Evolutionary conservation across 805 yeast genomes (phyloP).

Genomic region (Metahyphopichia silvanorum): DNA sequence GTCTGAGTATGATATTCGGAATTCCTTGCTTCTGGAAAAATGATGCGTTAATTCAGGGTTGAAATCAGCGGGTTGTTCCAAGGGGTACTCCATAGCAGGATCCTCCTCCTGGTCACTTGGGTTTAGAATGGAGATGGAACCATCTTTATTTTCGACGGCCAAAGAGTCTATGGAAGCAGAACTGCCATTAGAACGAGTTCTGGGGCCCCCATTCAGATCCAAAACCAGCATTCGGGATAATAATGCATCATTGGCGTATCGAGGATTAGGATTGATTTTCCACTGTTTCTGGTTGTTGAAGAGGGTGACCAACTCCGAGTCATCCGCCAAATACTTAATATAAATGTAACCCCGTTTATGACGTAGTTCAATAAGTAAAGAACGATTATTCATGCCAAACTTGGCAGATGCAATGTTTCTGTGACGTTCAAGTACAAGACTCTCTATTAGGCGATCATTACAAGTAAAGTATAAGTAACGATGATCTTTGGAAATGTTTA

Average conservation of each 20-base stretch:
- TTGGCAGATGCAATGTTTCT: slow-evolving; percentile 8
- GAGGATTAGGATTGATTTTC: slow-evolving; percentile 3
- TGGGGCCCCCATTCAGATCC: too few relatives aligned
- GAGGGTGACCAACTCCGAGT: slow-evolving; percentile 7
- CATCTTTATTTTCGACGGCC: not conserved
- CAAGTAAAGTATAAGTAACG: slow-evolving; percentile 5
- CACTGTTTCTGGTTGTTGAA: slow-evolving; percentile 6
- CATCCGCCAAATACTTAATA: slow-evolving; percentile 7
- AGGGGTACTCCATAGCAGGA: slow-evolving; percentile 1
- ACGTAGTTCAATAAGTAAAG: slow-evolving; percentile 8
- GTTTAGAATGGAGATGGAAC: not conserved
- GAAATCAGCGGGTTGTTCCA: slow-evolving; percentile 38
- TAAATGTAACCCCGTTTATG: slow-evolving; percentile 8
- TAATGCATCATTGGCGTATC: slow-evolving; percentile 7
- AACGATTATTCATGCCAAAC: slow-evolving; percentile 7
- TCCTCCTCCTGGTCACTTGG: slow-evolving; percentile 1
- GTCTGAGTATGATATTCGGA: slow-evolving; percentile 65
- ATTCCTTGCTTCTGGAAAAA: slow-evolving; percentile 52
- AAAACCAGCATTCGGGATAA: slow-evolving; percentile 1
- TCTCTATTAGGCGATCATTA: slow-evolving; percentile 6
- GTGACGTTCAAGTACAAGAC: slow-evolving; percentile 7
- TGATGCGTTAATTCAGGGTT: slow-evolving; percentile 45
- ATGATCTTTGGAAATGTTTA: slow-evolving; percentile 3
- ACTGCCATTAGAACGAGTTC: not conserved
- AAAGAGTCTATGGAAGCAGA: not conserved